A percentile compares a stretch with the other conserved stretches of the same genome.
phyloP scores from a whole-genome alignment of 495 filamentous ascomycete genomes.

The Penicillium silybi region DNA sequence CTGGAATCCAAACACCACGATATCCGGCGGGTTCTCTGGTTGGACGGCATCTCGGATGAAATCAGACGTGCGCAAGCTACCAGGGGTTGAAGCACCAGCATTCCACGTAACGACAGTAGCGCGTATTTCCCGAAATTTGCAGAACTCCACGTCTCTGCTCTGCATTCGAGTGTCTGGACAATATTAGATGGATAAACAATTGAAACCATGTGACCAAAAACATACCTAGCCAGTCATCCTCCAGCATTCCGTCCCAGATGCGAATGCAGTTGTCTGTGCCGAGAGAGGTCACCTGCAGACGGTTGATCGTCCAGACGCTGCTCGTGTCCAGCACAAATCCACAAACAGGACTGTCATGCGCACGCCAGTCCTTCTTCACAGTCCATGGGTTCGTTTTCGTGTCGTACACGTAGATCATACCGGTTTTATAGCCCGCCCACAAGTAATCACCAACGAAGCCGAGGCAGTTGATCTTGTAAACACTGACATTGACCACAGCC shows the following conservation, averaged over 20 bases:
- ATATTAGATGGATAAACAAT: slow-evolving; percentile 23
- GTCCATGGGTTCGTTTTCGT: slow-evolving; percentile 76
- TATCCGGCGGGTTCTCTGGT: slow-evolving; percentile 71
- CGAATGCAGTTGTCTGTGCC: slow-evolving; percentile 82
- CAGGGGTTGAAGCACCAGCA: slow-evolving; percentile 85
- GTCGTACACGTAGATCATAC: slow-evolving; percentile 94
- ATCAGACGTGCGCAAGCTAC: slow-evolving; percentile 66
- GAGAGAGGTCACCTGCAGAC: slow-evolving; percentile 81
- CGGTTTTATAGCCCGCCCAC: slow-evolving; percentile 93
- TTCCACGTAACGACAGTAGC: slow-evolving; percentile 90
- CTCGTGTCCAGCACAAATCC: slow-evolving; percentile 73
- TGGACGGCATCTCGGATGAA: slow-evolving; percentile 76
- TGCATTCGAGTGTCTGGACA: slow-evolving; percentile 76
- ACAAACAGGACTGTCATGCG: slow-evolving; percentile 77
- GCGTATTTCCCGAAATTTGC: slow-evolving; percentile 75
- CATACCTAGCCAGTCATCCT: slow-evolving; percentile 86
- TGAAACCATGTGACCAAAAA: not conserved
- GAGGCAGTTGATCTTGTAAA: slow-evolving; percentile 93
- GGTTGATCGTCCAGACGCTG: slow-evolving; percentile 82
- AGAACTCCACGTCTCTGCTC: slow-evolving; percentile 71
- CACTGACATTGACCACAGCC: slow-evolving; percentile 74
- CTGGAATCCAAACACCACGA: slow-evolving; percentile 95
- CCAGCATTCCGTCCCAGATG: slow-evolving; percentile 88
- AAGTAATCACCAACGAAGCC: slow-evolving; percentile 77
- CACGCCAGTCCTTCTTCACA: slow-evolving; percentile 90